Evolutionary conservation across 192 early-diverging fungal species (phyloP).

Genomic region (Umbelopsis vinacea): DNA sequence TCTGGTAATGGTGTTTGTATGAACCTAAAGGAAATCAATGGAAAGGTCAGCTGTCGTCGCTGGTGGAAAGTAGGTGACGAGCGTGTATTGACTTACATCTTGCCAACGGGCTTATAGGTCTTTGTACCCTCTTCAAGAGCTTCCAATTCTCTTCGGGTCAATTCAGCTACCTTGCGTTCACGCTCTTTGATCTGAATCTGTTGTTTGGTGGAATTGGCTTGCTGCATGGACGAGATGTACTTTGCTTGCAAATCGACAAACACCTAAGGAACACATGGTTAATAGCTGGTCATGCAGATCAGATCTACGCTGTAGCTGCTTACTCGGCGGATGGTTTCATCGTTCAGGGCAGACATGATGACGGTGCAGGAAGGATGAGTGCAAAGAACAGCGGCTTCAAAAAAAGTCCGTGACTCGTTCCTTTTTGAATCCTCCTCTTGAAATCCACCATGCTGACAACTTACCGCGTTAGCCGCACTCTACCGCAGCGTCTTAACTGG

Average conservation of each 20-base stretch:
- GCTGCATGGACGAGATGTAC: slow-evolving; percentile 60
- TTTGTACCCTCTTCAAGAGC: slow-evolving; percentile 51
- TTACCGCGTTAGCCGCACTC: not conserved
- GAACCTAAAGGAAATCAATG: slow-evolving; percentile 31
- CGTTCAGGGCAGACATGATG: slow-evolving; percentile 26
- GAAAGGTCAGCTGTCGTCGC: not conserved
- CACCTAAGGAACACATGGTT: slow-evolving; percentile 33
- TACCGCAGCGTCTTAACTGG: not conserved
- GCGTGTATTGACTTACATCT: slow-evolving; percentile 56
- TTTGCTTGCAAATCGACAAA: slow-evolving; percentile 73
- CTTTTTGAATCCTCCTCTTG: not conserved
- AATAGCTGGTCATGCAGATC: too few species aligned
- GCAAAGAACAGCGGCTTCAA: not conserved
- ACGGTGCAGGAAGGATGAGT: not conserved
- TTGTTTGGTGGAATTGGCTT: slow-evolving; percentile 60
- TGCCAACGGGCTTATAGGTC: slow-evolving; percentile 76
- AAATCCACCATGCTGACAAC: not conserved
- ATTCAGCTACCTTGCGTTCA: slow-evolving; percentile 67
- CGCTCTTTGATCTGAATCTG: slow-evolving; percentile 69
- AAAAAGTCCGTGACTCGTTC: slow-evolving; percentile 4
- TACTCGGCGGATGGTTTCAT: slow-evolving; percentile 32
- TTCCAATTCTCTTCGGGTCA: slow-evolving; percentile 71
- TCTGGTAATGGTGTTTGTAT: slow-evolving; percentile 35
- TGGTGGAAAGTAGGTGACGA: not conserved
- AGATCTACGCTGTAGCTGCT: not conserved